Evolutionary conservation across 305 asterid species (phyloP), one percentile per base, ranked within the genome.

Genomic region (Salvia sclarea): DNA sequence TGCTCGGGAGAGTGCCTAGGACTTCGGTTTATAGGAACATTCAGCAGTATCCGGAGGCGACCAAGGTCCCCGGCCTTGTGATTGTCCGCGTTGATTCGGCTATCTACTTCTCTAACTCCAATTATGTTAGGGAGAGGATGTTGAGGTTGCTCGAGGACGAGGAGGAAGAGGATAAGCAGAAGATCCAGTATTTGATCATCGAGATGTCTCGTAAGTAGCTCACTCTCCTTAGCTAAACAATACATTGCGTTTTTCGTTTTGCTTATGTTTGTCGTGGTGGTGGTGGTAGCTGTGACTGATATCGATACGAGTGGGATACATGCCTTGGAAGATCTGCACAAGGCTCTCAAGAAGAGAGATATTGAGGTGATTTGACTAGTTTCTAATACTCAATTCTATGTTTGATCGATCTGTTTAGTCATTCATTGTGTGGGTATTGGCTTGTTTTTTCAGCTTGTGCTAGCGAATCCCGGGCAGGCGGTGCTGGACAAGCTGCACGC

Each of bases 241-340:
- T 25, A 25, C 4, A 25, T 25, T 25, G 4, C 4, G 4, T 25
- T 25, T 33, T 8, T 33, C 6, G 1, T 10, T 33, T 33, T 0
- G 13, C 2, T 37, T 0, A 0, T 2, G 9, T 37, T 1, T 9
- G 1, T 8, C 0, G 8, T 9, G 13, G 16, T 61, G 5, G 35
- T 50, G 37, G 0, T 13, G 5, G 75, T 91, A 93, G 98, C 98
- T 82, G 97, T 93, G 49, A 90, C 86, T n/a, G 97, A 93, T 38
- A 84, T 92, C 38, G 98, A 92, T 69, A 88, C 95, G 0, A 85
- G 96, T 71, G 98, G 98, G 6, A 86, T 93, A 53, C 94, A 90
- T 79, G 79, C 95, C 13, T 43, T 93, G 61, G 94, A 93, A 76
- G 98, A 88, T 67, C 69, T 93, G 35, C 63, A 75, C 72, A 90